phyloP scores from a whole-genome alignment of 805 yeast genomes.

The Metschnikowia lunata region DNA sequence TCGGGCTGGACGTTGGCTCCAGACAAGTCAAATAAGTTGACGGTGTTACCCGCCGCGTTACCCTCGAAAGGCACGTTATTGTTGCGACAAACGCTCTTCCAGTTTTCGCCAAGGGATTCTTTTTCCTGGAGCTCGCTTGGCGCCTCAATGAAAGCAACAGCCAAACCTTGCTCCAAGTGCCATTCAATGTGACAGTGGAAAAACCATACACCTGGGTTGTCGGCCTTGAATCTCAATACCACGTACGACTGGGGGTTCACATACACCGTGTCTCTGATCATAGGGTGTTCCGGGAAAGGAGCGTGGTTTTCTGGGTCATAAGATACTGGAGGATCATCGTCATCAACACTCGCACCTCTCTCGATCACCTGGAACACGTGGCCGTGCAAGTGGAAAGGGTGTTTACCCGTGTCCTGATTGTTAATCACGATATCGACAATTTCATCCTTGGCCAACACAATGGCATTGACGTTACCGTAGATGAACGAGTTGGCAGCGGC shows the following conservation, averaged over 20 bases:
- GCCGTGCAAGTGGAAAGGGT: constrained; percentile 98
- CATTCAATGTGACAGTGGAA: constrained; percentile 99
- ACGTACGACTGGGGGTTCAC: constrained; percentile 82
- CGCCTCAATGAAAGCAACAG: constrained; percentile 75
- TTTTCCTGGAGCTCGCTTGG: constrained; percentile 52
- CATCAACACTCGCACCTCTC: constrained; percentile 60
- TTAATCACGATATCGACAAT: constrained; percentile 78
- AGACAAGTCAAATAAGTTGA: constrained; percentile 57
- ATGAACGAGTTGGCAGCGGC: constrained; percentile 47
- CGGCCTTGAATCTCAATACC: constrained; percentile 82
- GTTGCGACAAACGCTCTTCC: constrained; percentile 54
- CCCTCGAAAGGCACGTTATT: constrained; percentile 55
- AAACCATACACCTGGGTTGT: constrained; percentile 97
- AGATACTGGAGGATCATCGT: constrained; percentile 49
- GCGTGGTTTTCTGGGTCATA: constrained; percentile 47
- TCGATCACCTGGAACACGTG: constrained; percentile 79
- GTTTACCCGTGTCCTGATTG: constrained; percentile 86
- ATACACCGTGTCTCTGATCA: constrained; percentile 77
- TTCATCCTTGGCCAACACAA: constrained; percentile 62
- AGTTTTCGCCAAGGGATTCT: constrained; percentile 61
- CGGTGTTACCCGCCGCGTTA: constrained; percentile 85
- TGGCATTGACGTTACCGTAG: constrained; percentile 81
- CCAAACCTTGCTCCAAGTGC: constrained; percentile 96
- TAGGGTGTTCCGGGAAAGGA: constrained; percentile 65
- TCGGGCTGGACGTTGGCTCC: constrained; percentile 71